Evolutionary conservation across 2,329 filamentous ascomycete genomes (phyloP).

Genomic region (Lasiodiplodia hormozganensis): DNA sequence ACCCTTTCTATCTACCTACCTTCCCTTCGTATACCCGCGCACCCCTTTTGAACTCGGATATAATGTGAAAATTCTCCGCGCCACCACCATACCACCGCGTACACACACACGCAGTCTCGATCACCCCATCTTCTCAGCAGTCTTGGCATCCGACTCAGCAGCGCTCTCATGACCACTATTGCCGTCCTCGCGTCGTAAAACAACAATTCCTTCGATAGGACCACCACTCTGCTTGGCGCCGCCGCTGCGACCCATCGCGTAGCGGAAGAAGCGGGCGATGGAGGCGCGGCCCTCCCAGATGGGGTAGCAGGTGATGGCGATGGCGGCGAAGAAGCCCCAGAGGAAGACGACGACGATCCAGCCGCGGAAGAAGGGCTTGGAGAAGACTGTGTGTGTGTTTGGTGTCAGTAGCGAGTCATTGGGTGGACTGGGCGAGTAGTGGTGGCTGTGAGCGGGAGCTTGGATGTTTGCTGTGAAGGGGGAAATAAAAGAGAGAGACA

Average conservation of each 20-base stretch:
- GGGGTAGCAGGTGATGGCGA: constrained; percentile 27
- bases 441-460: too few relatives aligned
- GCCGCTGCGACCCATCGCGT: constrained; percentile 12
- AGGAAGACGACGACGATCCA: constrained; percentile 29
- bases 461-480: background rate
- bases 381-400: constrained; percentile 11
- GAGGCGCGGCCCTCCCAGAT: constrained; percentile 26
- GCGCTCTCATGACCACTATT: background rate
- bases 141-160: background rate
- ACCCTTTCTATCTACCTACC: too few relatives aligned
- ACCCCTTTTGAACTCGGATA: too few relatives aligned
- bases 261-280: constrained; percentile 22
- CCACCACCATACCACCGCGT: too few relatives aligned
- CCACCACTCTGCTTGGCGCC: background rate
- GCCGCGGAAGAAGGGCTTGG: constrained; percentile 28
- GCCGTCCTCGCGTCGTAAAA: background rate
- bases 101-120: too few relatives aligned
- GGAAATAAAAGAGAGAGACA: background rate
- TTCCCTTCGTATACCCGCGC: too few relatives aligned
- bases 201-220: background rate
- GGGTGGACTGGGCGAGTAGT: too few relatives aligned
- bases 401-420: background rate
- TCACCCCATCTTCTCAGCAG: background rate
- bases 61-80: too few relatives aligned
- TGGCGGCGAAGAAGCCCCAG: constrained; percentile 28